Percentiles rank a stretch among this genome's conserved stretches.
These are phyloP conservation scores for Avicennia marina DNA, from an alignment of 257 asterid species.

Conservation along the genomic window DNA sequence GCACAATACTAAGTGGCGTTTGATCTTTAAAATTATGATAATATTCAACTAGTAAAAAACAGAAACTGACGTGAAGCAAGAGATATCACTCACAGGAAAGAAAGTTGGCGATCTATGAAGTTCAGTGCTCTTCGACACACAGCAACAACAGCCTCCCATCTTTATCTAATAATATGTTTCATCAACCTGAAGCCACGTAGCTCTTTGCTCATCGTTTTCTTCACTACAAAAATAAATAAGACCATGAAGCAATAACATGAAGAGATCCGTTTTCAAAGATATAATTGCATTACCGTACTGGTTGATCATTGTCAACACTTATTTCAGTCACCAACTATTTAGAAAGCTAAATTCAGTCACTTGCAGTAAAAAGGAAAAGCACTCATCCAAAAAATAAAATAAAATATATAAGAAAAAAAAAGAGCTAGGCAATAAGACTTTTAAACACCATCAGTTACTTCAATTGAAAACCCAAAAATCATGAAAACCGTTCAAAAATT, in stretches of 20 bases:
- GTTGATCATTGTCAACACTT: not conserved
- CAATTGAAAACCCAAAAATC: no score
- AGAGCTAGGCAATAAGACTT: no score
- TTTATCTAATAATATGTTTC: conserved; percentile 29
- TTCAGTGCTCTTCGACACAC: conserved; percentile 51
- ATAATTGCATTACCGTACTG: not conserved
- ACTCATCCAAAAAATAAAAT: not conserved
- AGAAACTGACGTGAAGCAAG: conserved; percentile 11
- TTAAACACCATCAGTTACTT: no score
- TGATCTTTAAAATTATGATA: not conserved
- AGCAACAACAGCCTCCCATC: conserved; percentile 89
- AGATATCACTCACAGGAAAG: conserved; percentile 49
- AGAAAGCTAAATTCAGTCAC: not conserved
- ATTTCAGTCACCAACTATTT: conserved; percentile 6
- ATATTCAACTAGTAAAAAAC: conserved; percentile 8
- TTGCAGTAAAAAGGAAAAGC: not conserved
- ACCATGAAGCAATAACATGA: not conserved
- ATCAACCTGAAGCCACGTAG: conserved; percentile 38
- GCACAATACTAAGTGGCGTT: not conserved
- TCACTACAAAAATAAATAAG: conserved; percentile 25
- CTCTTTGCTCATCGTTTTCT: conserved; percentile 43
- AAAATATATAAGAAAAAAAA: no score
- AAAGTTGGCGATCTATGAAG: conserved; percentile 41
- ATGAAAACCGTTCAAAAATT: no score
- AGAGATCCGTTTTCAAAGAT: conserved; percentile 4